Percentiles rank a stretch among this genome's conserved stretches.
Conservation (phyloP, 257 asterid species). For the Pogostemon cablin region DNA sequence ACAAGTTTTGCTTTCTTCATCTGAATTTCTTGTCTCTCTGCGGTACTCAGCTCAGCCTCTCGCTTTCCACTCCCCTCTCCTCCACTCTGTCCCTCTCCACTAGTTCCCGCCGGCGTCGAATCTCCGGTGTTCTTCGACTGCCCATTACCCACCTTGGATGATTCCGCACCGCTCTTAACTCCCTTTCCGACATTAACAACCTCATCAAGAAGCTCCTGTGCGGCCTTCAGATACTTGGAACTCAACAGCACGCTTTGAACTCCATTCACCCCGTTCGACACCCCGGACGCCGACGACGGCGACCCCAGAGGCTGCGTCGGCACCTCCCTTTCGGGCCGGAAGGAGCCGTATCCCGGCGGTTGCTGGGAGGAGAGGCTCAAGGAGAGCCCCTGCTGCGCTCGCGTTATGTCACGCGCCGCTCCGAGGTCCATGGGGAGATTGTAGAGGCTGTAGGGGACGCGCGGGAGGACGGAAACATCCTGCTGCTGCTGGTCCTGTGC, state of each 20-base stretch:
- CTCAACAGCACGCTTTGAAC: conserved; percentile 65
- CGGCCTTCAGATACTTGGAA: conserved; percentile 80
- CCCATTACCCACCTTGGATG: conserved; percentile 27
- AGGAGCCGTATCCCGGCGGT: conserved; percentile 47
- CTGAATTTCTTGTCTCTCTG: conserved; percentile 92
- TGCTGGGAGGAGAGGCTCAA: conserved; percentile 80
- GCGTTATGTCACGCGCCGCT: conserved; percentile 80
- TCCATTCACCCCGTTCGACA: conserved; percentile 62
- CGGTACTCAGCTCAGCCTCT: conserved; percentile 65
- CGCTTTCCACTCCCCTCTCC: conserved; percentile 53
- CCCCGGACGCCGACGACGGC: conserved; percentile 74
- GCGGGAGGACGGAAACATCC: conserved; percentile 60
- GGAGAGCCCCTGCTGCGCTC: conserved; percentile 75
- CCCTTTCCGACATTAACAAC: conserved; percentile 86
- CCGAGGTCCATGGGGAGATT: conserved; percentile 44
- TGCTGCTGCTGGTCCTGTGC: conserved; percentile 44
- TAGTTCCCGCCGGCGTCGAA: conserved; percentile 34
- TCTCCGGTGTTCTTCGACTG: conserved; percentile 48
- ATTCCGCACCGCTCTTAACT: conserved; percentile 37
- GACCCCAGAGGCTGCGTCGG: conserved; percentile 45
- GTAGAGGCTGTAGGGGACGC: conserved; percentile 65
- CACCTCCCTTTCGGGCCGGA: conserved; percentile 47
- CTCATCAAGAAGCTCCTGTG: conserved; percentile 94
- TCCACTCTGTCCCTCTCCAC: conserved; percentile 42
- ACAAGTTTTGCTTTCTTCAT: conserved; percentile 95